Evolutionary conservation across 2,329 filamentous ascomycete species (phyloP), one percentile per base, ranked within the genome.

Genomic region (Fonsecaea monophora): DNA sequence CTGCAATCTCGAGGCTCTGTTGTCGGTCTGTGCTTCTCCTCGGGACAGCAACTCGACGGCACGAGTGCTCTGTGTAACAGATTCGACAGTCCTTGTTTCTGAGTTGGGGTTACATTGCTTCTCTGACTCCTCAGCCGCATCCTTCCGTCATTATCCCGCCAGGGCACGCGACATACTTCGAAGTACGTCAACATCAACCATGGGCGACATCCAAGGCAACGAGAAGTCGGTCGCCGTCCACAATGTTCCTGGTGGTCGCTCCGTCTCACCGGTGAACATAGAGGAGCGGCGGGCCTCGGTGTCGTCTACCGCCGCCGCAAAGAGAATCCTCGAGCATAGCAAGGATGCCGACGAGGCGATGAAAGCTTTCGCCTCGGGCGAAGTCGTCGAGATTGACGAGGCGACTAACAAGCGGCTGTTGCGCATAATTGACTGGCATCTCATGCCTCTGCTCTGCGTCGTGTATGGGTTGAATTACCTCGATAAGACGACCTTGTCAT

Each of bases 281-380:
- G 61, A 60, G 21, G 64, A 63, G 25, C 66, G 66, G 30, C 69
- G 65, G 13, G 50, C 50, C n/a, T 67, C 69, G n/a, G 37, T 60
- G 2, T 56, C 64, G 10, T 60, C 66, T 13, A 55, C 72, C 70
- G 9, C 73, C 73, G 68, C 64, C 4, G 65, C 68, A 3, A 38
- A 70, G n/a, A 78, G 74, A 6, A 76, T 84, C 38, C 74, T 83
- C 62, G 81, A 85, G 71, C 85, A 86, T 71, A 80, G 83, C 1
- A 81, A 85, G 62, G 85, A 88, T 81, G 86, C 82, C 34, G 86
- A 89, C 71, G 85, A 87, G 65, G 86, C 86, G 45, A 79, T 88
- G 81, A 85, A 86, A 70, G 86, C 84, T 2, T 84, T 87, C 70
- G 79, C 79, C 9, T 73, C 74, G 32, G 85, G 85, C 25, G 80